Base-by-base conservation (phyloP, 768 basidiomycete genomes). In the Panaeolus cyanescens region DNA sequence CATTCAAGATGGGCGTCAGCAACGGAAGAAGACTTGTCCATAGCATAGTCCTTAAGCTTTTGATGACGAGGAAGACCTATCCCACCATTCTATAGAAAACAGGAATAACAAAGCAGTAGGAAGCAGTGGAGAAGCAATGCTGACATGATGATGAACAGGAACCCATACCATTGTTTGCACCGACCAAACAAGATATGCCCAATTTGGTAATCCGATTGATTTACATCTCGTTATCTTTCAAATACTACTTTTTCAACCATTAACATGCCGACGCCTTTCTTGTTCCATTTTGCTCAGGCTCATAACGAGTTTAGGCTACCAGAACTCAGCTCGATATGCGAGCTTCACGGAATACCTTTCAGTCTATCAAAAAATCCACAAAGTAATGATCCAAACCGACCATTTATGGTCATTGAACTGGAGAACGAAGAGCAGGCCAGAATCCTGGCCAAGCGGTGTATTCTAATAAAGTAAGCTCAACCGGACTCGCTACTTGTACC, bases 261-360 rank as follows among this genome's bases (percentile, higher is more conserved):
- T 20, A 3, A 40, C 15, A 78, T 79, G 76, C 69, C 71, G 28
- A 64, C 64, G 6, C 68, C 59, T 59, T 82, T 77, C 71, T 81
- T 95, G 59, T 75, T 96, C 56, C 81, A 90, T 42, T 92, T 95
- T 74, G 92, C 93, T 2, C 92, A 92, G 72, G 83, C 81, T 5
- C 93, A 96, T 71, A 79, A 83, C 33, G 89, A 92, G 33, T 96
- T 96, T 70, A 81, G 95, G 25, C 72, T 96, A 12, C 94, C 95
- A 32, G 93, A 95, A 71, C 83, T 97, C 0, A 72, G 76, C 31
- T 95, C 94, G 3, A 72, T 95, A 36, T 84, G 92, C 2, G 86
- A 95, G 67, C 80, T 94, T 0, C 72, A 90, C 75, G 85, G 81
- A 8, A 91, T 97, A 71, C 66, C 78, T 0, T 74, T 92, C 39